Evolutionary conservation across 2,329 filamentous ascomycete genomes (phyloP).

Genomic region (Raffaelea deltoideospora): DNA sequence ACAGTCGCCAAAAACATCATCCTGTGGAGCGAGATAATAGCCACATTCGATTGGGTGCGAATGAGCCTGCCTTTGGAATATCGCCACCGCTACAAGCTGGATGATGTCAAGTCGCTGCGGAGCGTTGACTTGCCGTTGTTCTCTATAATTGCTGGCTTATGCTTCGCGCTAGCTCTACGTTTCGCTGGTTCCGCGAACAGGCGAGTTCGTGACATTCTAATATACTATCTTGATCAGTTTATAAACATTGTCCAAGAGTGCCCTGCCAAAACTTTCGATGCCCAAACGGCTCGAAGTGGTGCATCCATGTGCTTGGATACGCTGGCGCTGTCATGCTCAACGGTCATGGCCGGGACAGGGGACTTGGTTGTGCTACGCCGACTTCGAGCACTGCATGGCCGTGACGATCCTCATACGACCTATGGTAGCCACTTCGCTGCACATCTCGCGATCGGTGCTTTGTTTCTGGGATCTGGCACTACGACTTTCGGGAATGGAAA

Average conservation of each 20-base stretch:
- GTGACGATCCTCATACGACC: constrained; percentile 66
- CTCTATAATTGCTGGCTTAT: constrained; percentile 79
- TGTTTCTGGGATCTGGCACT: constrained; percentile 87
- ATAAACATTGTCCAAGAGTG: constrained; percentile 56
- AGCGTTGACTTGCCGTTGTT: constrained; percentile 84
- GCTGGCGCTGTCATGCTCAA: constrained; percentile 64
- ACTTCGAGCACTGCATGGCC: constrained; percentile 74
- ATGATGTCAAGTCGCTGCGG: constrained; percentile 43
- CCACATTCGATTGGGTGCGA: constrained; percentile 60
- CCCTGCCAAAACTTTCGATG: constrained; percentile 51
- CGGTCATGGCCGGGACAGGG: constrained; percentile 91
- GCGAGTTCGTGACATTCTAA: constrained; percentile 62
- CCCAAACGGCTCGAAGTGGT: constrained; percentile 66
- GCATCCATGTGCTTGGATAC: constrained; percentile 85
- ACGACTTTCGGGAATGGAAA: constrained; percentile 84
- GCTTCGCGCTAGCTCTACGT: constrained; percentile 62
- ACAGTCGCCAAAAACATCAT: constrained; percentile 85
- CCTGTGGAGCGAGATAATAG: constrained; percentile 73
- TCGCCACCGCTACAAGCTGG: constrained; percentile 44
- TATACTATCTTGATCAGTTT: constrained; percentile 76
- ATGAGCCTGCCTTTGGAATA: constrained; percentile 59
- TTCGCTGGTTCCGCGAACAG: constrained; percentile 58
- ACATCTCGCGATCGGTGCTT: constrained; percentile 76
- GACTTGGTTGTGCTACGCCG: constrained; percentile 75
- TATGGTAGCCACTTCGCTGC: constrained; percentile 90